Conservation (phyloP, 805 yeast genomes). For the Lipomyces lipofer region DNA sequence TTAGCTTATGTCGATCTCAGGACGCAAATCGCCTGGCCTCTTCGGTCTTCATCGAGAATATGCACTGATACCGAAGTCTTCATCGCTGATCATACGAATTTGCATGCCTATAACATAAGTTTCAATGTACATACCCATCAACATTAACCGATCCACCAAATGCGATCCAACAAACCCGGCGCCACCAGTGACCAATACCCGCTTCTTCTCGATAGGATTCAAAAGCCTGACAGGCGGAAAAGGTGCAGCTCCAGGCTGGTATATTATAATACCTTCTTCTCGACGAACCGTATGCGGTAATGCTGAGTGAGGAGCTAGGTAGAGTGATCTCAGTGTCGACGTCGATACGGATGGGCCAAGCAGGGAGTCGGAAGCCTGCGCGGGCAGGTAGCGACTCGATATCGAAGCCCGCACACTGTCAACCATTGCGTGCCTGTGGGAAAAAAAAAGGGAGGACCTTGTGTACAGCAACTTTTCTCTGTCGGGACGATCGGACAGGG, state of each 20-base stretch:
- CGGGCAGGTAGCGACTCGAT: constrained; percentile 16
- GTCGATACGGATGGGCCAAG: neutral
- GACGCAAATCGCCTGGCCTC: neutral
- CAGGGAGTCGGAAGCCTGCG: constrained; percentile 4
- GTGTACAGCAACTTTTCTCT: no score
- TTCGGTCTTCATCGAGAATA: neutral
- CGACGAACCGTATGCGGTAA: constrained; percentile 21
- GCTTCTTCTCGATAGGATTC: constrained; percentile 35
- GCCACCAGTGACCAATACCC: constrained; percentile 36
- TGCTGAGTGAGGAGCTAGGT: constrained; percentile 27
- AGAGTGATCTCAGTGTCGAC: constrained; percentile 20
- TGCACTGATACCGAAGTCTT: no score
- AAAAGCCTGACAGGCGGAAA: constrained; percentile 33
- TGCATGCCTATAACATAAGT: no score
- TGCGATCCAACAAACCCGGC: constrained; percentile 38
- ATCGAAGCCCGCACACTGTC: constrained; percentile 27
- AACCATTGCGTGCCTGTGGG: constrained; percentile 10
- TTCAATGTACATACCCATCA: constrained; percentile 25
- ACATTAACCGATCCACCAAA: constrained; percentile 36
- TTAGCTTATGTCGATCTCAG: neutral
- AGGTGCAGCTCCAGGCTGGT: constrained; percentile 21
- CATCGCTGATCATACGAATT: no score
- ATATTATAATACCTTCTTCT: constrained; percentile 22
- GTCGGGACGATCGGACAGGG: no score
- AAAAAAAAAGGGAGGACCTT: no score